Base-by-base conservation (phyloP, 345 rosid species). In the Aquilaria malaccensis region DNA sequence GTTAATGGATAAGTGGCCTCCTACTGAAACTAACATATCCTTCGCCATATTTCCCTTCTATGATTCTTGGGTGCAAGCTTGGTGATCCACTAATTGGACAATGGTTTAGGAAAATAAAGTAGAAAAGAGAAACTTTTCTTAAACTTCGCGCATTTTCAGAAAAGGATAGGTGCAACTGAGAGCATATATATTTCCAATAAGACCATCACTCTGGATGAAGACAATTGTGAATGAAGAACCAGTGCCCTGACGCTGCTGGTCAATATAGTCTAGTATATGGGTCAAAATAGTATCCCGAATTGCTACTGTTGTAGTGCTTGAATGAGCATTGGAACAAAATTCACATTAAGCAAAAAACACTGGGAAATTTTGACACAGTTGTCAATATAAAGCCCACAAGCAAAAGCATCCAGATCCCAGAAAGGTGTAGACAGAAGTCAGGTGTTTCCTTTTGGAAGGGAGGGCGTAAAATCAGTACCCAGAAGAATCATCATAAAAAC, bases 301-400 rank as follows among this genome's bases (percentile, higher is more conserved):
- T 85, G 84, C 95, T 82, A 77, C 89, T 94, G 78, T 88, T 86
- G 71, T 94, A 94, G 79, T 91, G 90, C 72, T 96, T 91, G 88
- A 63, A 53, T 30, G 49, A 10, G 7, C 46, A 47, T 15, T 4
- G 11, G 55, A 15, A 15, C 31, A 7, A 50, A 45, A 61, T 47
- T 10, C 31, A 60, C 6, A 33, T 22, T 37, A 37, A 37, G 43
- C 7, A 37, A 37, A 37, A 5, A 5, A 37, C 43, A 37, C 43
- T 37, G 43, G 43, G 43, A 37, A 7, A 37, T 15, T 15, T 15
- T 15, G 15, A 15, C 15, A 15, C 15, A 15, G 15, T 15, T 15
- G 15, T 0, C 15, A 15, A 15, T 15, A 15, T 15, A 15, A 15
- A 15, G 15, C 15, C 15, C 15, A 15, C 15, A 41, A 37, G n/a